A percentile compares a stretch with the other conserved stretches of the same genome.
Evolutionary conservation across 148 eudicot genomes (phyloP).

Genomic region (Linanthus parryae): DNA sequence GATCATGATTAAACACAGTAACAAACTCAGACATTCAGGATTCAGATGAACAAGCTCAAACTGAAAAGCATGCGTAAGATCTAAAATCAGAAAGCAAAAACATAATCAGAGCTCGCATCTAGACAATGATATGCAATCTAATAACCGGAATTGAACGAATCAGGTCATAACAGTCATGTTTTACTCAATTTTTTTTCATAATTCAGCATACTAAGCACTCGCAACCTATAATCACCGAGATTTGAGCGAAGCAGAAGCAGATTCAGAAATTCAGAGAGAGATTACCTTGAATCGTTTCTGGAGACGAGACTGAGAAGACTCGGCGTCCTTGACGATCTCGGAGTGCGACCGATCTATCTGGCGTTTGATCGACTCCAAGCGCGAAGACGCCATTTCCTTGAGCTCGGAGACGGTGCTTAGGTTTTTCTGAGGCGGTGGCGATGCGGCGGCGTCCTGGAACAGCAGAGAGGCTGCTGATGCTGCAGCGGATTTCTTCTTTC

Average conservation of each 20-base stretch:
- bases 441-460: constrained; percentile 16
- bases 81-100: background rate
- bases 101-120: background rate
- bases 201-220: background rate
- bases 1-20: too few species aligned
- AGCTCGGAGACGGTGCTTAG: constrained; percentile 46
- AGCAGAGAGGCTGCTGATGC: constrained; percentile 13
- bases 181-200: background rate
- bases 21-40: too few species aligned
- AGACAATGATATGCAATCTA: background rate
- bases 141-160: background rate
- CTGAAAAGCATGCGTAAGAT: too few species aligned
- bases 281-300: constrained; percentile 67
- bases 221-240: too few species aligned
- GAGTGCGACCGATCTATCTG: constrained; percentile 58
- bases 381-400: constrained; percentile 45
- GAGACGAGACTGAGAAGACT: constrained; percentile 59
- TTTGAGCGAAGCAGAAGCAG: too few species aligned
- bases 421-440: constrained; percentile 17
- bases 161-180: background rate
- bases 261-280: constrained; percentile 12
- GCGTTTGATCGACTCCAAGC: constrained; percentile 52
- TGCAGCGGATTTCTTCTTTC: background rate
- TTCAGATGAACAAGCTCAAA: too few species aligned
- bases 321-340: constrained; percentile 62